Evolutionary conservation across 192 early-diverging fungal species (phyloP).

Genomic region (Entomortierella lignicola): DNA sequence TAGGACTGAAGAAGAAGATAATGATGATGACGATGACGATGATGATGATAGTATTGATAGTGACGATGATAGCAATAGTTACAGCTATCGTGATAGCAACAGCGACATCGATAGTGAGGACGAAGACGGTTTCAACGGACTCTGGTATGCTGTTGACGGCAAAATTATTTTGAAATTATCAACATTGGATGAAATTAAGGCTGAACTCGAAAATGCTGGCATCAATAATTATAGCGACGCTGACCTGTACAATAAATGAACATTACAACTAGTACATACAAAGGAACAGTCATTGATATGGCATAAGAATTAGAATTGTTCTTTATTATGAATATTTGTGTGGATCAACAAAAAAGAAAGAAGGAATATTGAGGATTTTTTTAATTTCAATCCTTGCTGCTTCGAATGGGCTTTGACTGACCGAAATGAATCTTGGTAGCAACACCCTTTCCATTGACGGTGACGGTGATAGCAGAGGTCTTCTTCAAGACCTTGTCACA

Average conservation of each 20-base stretch:
- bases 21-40: not conserved
- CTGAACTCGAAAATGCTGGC: not conserved
- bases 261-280: too few species aligned
- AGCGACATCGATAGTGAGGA: constrained; percentile 7
- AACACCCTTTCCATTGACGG: constrained; percentile 7
- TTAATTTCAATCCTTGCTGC: too few species aligned
- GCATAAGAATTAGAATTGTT: not conserved
- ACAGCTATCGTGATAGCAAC: not conserved
- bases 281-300: too few species aligned
- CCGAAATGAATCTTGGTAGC: constrained; percentile 27
- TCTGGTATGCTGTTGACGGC: not conserved
- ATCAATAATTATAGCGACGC: not conserved
- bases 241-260: too few species aligned
- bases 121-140: not conserved
- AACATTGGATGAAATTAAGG: constrained; percentile 5
- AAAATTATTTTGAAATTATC: constrained; percentile 5
- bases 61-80: not conserved
- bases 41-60: constrained; percentile 5
- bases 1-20: not conserved
- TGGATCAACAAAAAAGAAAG: too few species aligned
- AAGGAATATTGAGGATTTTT: too few species aligned
- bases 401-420: constrained; percentile 24
- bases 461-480: constrained; percentile 32
- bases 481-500: constrained; percentile 33
- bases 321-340: not conserved